Evolutionary conservation across 805 yeast species (phyloP), one percentile per base, ranked within the genome.

Genomic region (Debaryomyces hansenii): DNA sequence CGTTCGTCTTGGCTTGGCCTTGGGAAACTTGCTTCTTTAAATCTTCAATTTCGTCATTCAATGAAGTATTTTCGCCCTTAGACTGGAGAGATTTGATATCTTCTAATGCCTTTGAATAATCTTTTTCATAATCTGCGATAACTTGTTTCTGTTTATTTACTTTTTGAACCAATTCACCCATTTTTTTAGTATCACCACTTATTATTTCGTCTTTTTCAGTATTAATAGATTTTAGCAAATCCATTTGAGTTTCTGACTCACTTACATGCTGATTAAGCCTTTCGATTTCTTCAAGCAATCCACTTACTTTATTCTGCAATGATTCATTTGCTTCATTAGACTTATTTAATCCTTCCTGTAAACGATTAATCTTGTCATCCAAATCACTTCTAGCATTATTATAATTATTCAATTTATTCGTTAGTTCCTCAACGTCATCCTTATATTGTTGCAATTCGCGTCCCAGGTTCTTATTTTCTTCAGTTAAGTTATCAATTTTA

Each of bases 1-100:
- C 72, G 50, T 82, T 83, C 2, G 80, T 69, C 15, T 77, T 80
- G 21, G 63, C 62, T 45, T 82, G 48, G 41, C 42, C 42, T 6
- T 45, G 21, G 16, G 37, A 43, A 9, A 41, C 36, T 37, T 50
- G 48, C 15, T 50, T 40, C 28, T 47, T 45, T 11, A 43, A 34
- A 6, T 35, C 24, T 14, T 42, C 51, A 37, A 50, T 47, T 27
- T 50, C 52, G 24, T 49, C 45, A 31, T 49, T 43, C 20, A 54
- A 45, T 8, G 40, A 34, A 8, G 39, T 4, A 4, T 45, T 37
- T 27, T 50, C 47, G 6, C 50, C 40, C 37, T 56, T 40, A 20
- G 45, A 14, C 18, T 34, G 32, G 8, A 42, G 43, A 14, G 37
- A 29, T 11, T 36, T 42, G 27, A 53, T 45, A 29, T 48, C 52